These are phyloP conservation scores for Alternaria hordeiaustralica DNA, from an alignment of 2,329 filamentous ascomycete genomes.

Conservation along the genomic window DNA sequence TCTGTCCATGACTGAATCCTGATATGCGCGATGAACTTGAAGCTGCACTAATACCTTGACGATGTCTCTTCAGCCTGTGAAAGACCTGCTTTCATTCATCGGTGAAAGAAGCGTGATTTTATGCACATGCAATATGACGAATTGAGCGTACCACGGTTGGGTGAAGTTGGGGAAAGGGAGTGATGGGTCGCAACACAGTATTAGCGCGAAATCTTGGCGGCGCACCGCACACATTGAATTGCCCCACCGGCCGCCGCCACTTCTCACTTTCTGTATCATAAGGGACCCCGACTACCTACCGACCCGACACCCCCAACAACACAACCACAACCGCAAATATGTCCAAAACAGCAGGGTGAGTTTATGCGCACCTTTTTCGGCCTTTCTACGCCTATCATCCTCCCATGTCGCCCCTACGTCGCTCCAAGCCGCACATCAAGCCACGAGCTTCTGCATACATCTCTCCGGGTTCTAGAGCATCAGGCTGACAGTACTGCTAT, in stretches of 20 bases:
- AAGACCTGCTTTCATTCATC: too few relatives aligned
- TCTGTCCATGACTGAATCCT: not conserved
- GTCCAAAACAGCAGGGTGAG: constrained; percentile 49
- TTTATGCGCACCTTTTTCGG: not conserved
- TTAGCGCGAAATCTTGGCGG: constrained; percentile 27
- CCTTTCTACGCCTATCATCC: not conserved
- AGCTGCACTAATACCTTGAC: not conserved
- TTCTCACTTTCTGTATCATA: constrained; percentile 12
- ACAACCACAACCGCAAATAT: constrained; percentile 33
- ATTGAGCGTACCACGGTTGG: not conserved
- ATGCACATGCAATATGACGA: too few relatives aligned
- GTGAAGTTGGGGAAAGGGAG: not conserved
- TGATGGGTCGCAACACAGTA: constrained; percentile 9
- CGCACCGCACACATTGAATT: constrained; percentile 24
- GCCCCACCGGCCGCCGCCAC: constrained; percentile 22
- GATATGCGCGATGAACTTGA: not conserved
- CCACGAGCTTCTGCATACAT: not conserved
- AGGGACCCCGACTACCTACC: constrained; percentile 6
- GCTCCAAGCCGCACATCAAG: not conserved
- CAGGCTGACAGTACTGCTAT: constrained; percentile 14
- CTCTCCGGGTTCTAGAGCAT: not conserved
- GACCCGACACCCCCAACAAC: constrained; percentile 1
- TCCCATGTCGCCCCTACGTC: not conserved
- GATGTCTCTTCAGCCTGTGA: not conserved
- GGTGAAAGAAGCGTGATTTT: too few relatives aligned